phyloP scores from a whole-genome alignment of 31 red algal species.

The Endocladia muricata region DNA sequence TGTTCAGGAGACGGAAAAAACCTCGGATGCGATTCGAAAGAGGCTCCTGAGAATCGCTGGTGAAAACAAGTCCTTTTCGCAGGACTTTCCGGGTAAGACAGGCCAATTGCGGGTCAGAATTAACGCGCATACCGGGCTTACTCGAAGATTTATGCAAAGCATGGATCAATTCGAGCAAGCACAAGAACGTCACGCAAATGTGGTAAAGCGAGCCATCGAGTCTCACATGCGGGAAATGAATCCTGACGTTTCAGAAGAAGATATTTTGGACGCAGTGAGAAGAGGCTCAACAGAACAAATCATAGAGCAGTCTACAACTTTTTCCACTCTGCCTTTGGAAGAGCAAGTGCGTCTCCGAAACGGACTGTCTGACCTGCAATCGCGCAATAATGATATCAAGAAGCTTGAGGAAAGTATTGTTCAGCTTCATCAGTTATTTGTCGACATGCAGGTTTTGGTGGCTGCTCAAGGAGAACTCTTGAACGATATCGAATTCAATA shows the following conservation, averaged over 20 bases:
- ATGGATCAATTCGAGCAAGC: conserved; percentile 52
- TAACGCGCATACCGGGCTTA: conserved; percentile 69
- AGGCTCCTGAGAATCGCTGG: conserved; percentile 60
- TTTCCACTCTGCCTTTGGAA: conserved; percentile 23
- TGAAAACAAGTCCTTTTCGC: conserved; percentile 58
- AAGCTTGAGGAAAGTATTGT: conserved; percentile 81
- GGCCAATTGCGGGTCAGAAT: conserved; percentile 54
- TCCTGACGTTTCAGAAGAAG: conserved; percentile 51
- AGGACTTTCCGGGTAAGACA: conserved; percentile 30
- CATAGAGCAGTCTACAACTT: conserved; percentile 33
- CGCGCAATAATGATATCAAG: conserved; percentile 76
- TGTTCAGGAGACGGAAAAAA: conserved; percentile 26
- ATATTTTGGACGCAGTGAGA: conserved; percentile 52
- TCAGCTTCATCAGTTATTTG: conserved; percentile 87
- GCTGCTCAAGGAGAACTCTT: conserved; percentile 91
- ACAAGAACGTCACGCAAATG: conserved; percentile 53
- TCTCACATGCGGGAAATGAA: conserved; percentile 54
- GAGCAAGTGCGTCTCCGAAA: conserved; percentile 38
- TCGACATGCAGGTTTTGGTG: conserved; percentile 84
- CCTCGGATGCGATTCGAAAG: conserved; percentile 49
- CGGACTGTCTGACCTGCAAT: conserved; percentile 57
- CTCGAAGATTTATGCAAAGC: conserved; percentile 60
- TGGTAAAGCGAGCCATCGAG: conserved; percentile 30
- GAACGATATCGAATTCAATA: conserved; percentile 87
- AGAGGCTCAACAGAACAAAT: conserved; percentile 2